Evolutionary conservation across 2,329 filamentous ascomycete species (phyloP).

Genomic region (Verticillium isaacii): DNA sequence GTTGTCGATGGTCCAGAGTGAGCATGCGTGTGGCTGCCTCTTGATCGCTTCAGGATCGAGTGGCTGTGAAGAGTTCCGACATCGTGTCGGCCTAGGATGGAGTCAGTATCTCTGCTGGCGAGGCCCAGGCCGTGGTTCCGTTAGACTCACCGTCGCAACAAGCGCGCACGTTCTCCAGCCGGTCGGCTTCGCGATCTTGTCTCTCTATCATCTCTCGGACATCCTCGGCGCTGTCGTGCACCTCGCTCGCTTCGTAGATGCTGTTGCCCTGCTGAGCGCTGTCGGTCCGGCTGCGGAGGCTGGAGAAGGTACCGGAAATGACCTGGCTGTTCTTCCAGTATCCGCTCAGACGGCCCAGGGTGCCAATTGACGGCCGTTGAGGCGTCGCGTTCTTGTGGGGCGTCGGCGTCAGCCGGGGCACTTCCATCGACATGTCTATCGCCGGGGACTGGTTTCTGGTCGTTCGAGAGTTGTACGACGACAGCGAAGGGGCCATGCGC

Average conservation of each 20-base stretch:
- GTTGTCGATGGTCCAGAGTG: constrained; percentile 29
- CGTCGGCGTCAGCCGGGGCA: constrained; percentile 53
- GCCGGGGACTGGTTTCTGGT: constrained; percentile 62
- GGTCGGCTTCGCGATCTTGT: constrained; percentile 70
- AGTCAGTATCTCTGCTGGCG: constrained; percentile 13
- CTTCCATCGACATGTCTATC: constrained; percentile 41
- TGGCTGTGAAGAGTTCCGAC: constrained; percentile 54
- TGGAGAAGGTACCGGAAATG: constrained; percentile 45
- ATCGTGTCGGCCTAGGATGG: constrained; percentile 63
- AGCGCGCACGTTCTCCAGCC: constrained; percentile 89
- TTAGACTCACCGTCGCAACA: constrained; percentile 88
- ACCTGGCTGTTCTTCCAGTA: constrained; percentile 50
- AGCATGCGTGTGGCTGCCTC: constrained; percentile 31
- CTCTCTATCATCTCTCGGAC: constrained; percentile 73
- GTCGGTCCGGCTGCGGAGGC: constrained; percentile 46
- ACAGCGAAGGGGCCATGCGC: constrained; percentile 61
- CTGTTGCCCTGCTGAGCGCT: constrained; percentile 32
- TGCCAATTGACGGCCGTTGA: constrained; percentile 34
- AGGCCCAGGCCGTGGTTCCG: not conserved
- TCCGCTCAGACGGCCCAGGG: constrained; percentile 54
- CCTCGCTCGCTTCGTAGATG: constrained; percentile 58
- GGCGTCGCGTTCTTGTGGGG: constrained; percentile 31
- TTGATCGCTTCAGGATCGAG: constrained; percentile 34
- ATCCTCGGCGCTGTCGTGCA: constrained; percentile 78
- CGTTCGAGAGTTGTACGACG: constrained; percentile 74